Conservation (phyloP, 2,329 filamentous ascomycete species). For the Botrytis elliptica region DNA sequence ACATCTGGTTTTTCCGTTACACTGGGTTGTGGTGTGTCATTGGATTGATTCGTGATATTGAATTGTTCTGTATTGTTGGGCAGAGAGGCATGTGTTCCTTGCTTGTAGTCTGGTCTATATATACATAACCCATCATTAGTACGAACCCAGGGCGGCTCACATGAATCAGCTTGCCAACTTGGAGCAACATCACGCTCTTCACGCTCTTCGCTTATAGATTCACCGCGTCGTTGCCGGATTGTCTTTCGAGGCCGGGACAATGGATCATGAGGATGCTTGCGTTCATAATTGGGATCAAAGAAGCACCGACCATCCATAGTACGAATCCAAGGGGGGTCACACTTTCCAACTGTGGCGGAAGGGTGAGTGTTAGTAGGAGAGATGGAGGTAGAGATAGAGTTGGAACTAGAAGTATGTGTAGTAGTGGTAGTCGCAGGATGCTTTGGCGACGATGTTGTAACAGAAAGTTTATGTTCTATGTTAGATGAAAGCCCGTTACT, state of each 20-base stretch:
- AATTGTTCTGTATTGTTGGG: not conserved
- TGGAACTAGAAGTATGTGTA: not conserved
- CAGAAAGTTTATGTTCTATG: not conserved
- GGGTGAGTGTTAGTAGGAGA: not conserved
- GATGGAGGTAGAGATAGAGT: too few relatives aligned
- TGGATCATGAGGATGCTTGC: not conserved
- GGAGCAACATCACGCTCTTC: not conserved
- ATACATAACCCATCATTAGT: not conserved
- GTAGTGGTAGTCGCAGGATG: not conserved
- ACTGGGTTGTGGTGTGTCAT: not conserved
- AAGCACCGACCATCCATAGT: slow-evolving; percentile 3
- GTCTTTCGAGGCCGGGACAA: not conserved
- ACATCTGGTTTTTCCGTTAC: not conserved
- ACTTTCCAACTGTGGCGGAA: not conserved
- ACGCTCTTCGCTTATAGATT: not conserved
- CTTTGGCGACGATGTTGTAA: not conserved
- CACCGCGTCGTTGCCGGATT: not conserved
- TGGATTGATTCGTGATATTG: not conserved
- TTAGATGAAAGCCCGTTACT: not conserved
- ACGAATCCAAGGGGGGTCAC: not conserved
- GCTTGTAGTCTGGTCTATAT: not conserved
- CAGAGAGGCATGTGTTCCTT: not conserved
- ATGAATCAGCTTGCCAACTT: not conserved
- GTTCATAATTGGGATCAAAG: not conserved
- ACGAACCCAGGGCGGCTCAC: not conserved